These are phyloP conservation scores for Mallotus repandus DNA, from an alignment of 441 rosid genomes.

Conservation along the genomic window DNA sequence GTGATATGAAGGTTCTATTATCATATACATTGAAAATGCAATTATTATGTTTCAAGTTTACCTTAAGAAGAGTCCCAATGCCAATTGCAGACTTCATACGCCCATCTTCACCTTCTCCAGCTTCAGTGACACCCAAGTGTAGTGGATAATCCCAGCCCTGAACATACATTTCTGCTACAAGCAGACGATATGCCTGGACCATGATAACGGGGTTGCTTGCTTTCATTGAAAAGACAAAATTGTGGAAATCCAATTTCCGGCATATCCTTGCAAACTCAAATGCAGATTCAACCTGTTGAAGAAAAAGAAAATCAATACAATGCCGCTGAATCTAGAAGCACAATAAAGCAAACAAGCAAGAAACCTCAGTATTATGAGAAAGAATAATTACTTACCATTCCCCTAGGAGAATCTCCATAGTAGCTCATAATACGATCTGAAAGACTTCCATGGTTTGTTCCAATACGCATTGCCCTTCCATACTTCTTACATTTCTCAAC, in stretches of 20 bases:
- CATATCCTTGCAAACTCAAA: slow-evolving; percentile 97
- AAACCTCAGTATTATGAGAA: slow-evolving; percentile 21
- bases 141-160: slow-evolving; percentile 97
- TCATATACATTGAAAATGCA: slow-evolving; percentile 11
- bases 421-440: slow-evolving; percentile 99
- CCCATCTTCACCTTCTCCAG: slow-evolving; percentile 99
- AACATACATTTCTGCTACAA: slow-evolving; percentile 92
- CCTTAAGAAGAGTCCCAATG: slow-evolving; percentile 96
- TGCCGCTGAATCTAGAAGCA: slow-evolving; percentile 12
- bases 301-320: slow-evolving; percentile 20
- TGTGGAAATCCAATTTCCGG: slow-evolving; percentile 87
- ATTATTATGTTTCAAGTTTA: slow-evolving; percentile 24
- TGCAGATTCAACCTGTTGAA: slow-evolving; percentile 89
- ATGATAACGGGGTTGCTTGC: slow-evolving; percentile 98
- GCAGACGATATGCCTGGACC: slow-evolving; percentile 97
- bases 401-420: slow-evolving; percentile 95
- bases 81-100: slow-evolving; percentile 99
- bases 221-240: slow-evolving; percentile 97
- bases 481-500: slow-evolving; percentile 97
- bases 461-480: slow-evolving; percentile 98
- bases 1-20: slow-evolving; percentile 4
- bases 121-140: slow-evolving; percentile 98
- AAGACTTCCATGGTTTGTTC: slow-evolving; percentile 98
- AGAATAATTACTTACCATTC: slow-evolving; percentile 62
- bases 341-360: background rate